Conservation (phyloP, 1,284 basidiomycete genomes). For the Ganoderma resinaceum region DNA sequence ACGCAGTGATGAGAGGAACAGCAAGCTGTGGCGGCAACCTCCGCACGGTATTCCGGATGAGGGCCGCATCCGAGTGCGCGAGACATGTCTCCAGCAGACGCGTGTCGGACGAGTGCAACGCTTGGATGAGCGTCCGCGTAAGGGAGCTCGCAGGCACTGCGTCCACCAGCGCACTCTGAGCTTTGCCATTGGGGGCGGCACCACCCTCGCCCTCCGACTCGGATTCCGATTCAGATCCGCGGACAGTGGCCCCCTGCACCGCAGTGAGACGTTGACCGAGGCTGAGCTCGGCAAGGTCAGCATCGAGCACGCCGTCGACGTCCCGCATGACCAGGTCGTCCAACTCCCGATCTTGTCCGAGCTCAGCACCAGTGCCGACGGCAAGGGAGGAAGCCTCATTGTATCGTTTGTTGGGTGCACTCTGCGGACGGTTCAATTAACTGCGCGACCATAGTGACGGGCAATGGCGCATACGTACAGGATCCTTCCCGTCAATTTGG, state of each 20-base stretch:
- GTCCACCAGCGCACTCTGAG: conserved; percentile 19
- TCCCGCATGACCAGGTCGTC: conserved; percentile 59
- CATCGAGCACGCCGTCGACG: conserved; percentile 77
- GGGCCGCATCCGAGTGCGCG: conserved; percentile 78
- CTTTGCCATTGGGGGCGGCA: conserved; percentile 41
- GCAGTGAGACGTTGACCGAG: conserved; percentile 88
- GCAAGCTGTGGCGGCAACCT: conserved; percentile 91
- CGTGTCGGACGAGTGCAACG: conserved; percentile 94
- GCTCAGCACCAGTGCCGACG: conserved; percentile 67
- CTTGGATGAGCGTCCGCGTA: conserved; percentile 95
- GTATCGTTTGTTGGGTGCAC: conserved; percentile 64
- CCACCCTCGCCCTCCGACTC: conserved; percentile 52
- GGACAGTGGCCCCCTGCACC: conserved; percentile 56
- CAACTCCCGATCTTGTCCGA: conserved; percentile 64
- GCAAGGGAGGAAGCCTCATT: conserved; percentile 65
- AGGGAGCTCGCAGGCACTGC: conserved; percentile 85
- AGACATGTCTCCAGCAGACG: conserved; percentile 91
- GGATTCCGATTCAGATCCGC: conserved; percentile 47
- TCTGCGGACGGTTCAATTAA: conserved; percentile 37
- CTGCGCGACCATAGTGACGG: neutral
- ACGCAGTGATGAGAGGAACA: conserved; percentile 87
- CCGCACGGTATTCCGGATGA: conserved; percentile 91
- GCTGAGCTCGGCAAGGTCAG: conserved; percentile 88
- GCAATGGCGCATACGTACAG: neutral
- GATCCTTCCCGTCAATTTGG: conserved; percentile 18